These are phyloP conservation scores for Stagonosporopsis cucurbitacearum DNA, from an alignment of 2,329 filamentous ascomycete genomes.

Conservation along the genomic window DNA sequence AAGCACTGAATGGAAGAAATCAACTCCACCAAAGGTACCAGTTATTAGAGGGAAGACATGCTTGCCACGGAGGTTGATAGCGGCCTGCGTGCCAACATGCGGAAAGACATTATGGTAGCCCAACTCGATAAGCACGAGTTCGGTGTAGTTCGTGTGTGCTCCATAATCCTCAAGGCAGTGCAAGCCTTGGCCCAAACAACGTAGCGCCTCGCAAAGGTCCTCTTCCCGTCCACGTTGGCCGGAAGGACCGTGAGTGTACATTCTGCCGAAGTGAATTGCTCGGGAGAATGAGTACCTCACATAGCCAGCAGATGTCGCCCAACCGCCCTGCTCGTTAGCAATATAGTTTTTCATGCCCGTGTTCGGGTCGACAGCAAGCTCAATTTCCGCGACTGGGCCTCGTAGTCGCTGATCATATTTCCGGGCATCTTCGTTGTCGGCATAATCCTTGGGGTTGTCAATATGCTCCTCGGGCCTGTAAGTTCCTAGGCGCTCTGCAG, in stretches of 20 bases:
- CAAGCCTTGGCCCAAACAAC: constrained; percentile 59
- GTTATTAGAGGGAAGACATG: constrained; percentile 60
- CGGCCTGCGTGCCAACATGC: constrained; percentile 56
- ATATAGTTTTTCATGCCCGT: constrained; percentile 99
- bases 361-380: constrained; percentile 54
- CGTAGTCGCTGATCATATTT: constrained; percentile 82
- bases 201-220: constrained; percentile 57
- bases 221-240: constrained; percentile 52
- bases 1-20: constrained; percentile 59
- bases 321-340: constrained; percentile 83
- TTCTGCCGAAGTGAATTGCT: constrained; percentile 56
- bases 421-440: constrained; percentile 79
- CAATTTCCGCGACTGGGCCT: constrained; percentile 67
- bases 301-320: constrained; percentile 90
- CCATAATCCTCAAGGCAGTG: constrained; percentile 63
- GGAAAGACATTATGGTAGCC: constrained; percentile 60
- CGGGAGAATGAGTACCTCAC: constrained; percentile 61
- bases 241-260: constrained; percentile 54
- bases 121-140: constrained; percentile 59
- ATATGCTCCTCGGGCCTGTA: constrained; percentile 60
- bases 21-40: constrained; percentile 61
- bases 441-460: constrained; percentile 51
- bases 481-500: constrained; percentile 57
- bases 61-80: constrained; percentile 55
- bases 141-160: constrained; percentile 62